phyloP scores from a whole-genome alignment of 163 green algal genomes.

The Trebouxia gelatinosa region DNA sequence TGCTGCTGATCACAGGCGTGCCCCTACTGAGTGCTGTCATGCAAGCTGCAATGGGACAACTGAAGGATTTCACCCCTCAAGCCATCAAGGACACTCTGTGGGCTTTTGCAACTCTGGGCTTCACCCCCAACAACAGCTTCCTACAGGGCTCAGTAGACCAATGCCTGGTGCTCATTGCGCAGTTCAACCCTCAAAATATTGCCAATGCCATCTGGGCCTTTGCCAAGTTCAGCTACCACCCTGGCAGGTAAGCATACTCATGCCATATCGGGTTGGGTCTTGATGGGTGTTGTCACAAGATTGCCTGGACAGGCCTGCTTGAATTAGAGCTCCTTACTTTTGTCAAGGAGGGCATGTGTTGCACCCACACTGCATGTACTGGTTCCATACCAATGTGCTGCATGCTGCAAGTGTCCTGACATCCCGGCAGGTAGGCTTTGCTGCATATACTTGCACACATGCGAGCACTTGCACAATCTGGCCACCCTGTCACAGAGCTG shows the following conservation, averaged over 20 bases:
- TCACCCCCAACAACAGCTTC: constrained; percentile 24
- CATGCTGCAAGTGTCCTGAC: neutral
- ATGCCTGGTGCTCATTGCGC: constrained; percentile 11
- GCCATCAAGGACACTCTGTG: constrained; percentile 38
- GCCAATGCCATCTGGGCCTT: constrained; percentile 30
- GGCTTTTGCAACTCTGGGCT: constrained; percentile 37
- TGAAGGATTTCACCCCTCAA: constrained; percentile 27
- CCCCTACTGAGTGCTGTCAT: constrained; percentile 25
- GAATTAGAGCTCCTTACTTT: too few relatives aligned
- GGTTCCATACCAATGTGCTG: neutral
- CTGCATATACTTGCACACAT: too few relatives aligned
- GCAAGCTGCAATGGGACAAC: constrained; percentile 9
- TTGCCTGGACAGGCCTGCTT: neutral
- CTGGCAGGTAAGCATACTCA: constrained; percentile 7
- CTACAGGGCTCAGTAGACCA: constrained; percentile 30
- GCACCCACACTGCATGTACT: neutral
- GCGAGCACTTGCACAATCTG: neutral
- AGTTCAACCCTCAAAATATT: constrained; percentile 34
- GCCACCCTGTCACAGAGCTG: neutral
- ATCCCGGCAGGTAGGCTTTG: too few relatives aligned
- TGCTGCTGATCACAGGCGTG: too few relatives aligned
- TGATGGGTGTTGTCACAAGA: neutral
- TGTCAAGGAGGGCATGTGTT: neutral
- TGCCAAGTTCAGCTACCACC: constrained; percentile 27
- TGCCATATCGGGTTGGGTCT: neutral